Evolutionary conservation across 805 yeast genomes (phyloP).

Genomic region (Yamadazyma olivae): DNA sequence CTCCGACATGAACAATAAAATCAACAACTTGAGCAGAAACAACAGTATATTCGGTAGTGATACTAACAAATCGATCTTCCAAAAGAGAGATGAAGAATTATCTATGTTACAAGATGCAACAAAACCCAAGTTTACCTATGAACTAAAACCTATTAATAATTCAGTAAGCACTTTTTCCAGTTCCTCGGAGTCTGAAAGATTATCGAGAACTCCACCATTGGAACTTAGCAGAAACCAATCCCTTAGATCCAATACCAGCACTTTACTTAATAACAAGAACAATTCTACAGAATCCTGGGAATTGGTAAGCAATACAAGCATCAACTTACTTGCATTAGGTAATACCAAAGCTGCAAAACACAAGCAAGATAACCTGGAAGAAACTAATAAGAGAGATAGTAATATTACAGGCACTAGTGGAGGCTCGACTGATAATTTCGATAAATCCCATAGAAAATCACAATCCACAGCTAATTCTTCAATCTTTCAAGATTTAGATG

Average conservation of each 20-base stretch:
- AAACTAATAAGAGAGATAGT: constrained; percentile 9
- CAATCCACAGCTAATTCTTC: constrained; percentile 26
- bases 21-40: background rate
- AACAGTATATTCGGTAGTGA: constrained; percentile 1
- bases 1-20: background rate
- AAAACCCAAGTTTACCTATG: constrained; percentile 13
- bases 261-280: background rate
- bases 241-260: constrained; percentile 7
- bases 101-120: constrained; percentile 7
- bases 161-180: constrained; percentile 31
- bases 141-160: constrained; percentile 28
- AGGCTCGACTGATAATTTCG: constrained; percentile 6
- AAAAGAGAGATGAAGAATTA: constrained; percentile 9
- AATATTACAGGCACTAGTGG: constrained; percentile 5
- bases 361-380: background rate
- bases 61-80: constrained; percentile 2
- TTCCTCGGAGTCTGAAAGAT: constrained; percentile 14
- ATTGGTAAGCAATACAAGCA: constrained; percentile 1
- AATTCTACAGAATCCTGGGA: constrained; percentile 2
- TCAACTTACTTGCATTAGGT: constrained; percentile 1
- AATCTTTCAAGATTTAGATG: constrained; percentile 24
- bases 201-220: constrained; percentile 11
- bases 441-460: constrained; percentile 13
- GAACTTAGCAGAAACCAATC: constrained; percentile 12
- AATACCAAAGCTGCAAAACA: background rate